Evolutionary conservation across 2,329 filamentous ascomycete species (phyloP).

Genomic region (Ambrosiella xylebori): DNA sequence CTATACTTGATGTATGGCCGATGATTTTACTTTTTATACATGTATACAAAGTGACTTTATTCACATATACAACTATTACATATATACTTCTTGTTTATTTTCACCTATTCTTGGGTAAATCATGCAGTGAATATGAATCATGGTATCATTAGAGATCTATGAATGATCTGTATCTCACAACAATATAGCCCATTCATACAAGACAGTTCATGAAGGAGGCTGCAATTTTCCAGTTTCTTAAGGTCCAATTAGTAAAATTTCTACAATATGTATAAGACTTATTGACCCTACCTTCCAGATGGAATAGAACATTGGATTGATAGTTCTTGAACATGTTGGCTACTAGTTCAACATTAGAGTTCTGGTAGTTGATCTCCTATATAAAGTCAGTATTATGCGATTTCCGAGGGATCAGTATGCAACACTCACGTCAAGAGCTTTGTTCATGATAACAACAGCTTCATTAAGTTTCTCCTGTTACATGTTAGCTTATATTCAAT

Average conservation of each 20-base stretch:
- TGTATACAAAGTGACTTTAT: background rate
- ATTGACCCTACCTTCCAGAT: conserved; percentile 64
- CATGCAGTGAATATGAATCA: too few species aligned
- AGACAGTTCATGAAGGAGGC: conserved; percentile 44
- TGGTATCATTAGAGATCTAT: too few species aligned
- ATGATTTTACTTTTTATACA: background rate
- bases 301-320: conserved; percentile 92
- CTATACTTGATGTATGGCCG: too few species aligned
- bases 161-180: background rate
- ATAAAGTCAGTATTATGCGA: background rate
- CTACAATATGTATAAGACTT: background rate
- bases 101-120: background rate
- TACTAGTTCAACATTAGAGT: conserved; percentile 96
- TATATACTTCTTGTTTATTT: background rate
- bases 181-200: background rate
- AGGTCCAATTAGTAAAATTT: conserved; percentile 13
- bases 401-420: background rate
- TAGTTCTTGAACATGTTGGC: conserved; percentile 99
- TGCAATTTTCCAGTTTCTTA: conserved; percentile 70
- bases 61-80: background rate
- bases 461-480: conserved; percentile 90
- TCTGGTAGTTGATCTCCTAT: conserved; percentile 93
- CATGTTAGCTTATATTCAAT: conserved; percentile 10
- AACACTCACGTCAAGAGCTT: conserved; percentile 54
- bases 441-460: conserved; percentile 81